Conservation (phyloP, 306 rosid species). For the Quercus dentata region DNA sequence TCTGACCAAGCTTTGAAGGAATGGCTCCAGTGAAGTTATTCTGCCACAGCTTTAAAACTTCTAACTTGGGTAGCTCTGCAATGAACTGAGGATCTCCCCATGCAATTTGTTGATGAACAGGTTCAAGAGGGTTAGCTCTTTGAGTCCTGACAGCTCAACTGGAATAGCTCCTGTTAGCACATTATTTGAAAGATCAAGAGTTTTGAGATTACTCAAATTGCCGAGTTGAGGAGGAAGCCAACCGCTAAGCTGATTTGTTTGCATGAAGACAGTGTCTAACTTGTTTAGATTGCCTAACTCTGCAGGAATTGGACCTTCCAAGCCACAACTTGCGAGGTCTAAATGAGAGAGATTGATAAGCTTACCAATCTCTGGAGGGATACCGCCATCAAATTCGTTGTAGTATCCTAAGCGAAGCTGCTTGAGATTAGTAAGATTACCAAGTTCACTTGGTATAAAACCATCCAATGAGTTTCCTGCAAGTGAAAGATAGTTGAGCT, state of each 20-base stretch:
- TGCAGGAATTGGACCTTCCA: slow-evolving; percentile 70
- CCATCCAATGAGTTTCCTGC: slow-evolving; percentile 89
- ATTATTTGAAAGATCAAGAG: slow-evolving; percentile 83
- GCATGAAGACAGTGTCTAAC: slow-evolving; percentile 77
- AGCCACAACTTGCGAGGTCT: slow-evolving; percentile 76
- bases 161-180: slow-evolving; percentile 73
- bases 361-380: slow-evolving; percentile 59
- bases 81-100: slow-evolving; percentile 65
- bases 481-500: slow-evolving; percentile 56
- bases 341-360: slow-evolving; percentile 59
- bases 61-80: slow-evolving; percentile 66
- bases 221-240: slow-evolving; percentile 65
- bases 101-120: slow-evolving; percentile 78
- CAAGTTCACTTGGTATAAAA: slow-evolving; percentile 63
- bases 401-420: slow-evolving; percentile 73
- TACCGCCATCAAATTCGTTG: slow-evolving; percentile 74
- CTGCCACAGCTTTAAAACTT: slow-evolving; percentile 72
- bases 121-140: slow-evolving; percentile 64
- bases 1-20: slow-evolving; percentile 72
- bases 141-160: slow-evolving; percentile 55
- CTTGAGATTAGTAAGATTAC: slow-evolving; percentile 52
- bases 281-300: slow-evolving; percentile 65
- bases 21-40: slow-evolving; percentile 82
- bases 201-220: slow-evolving; percentile 52
- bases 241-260: slow-evolving; percentile 73